Percentiles rank a stretch among this genome's conserved stretches.
Evolutionary conservation across 257 asterid genomes (phyloP).

Genomic region (Salvia splendens): DNA sequence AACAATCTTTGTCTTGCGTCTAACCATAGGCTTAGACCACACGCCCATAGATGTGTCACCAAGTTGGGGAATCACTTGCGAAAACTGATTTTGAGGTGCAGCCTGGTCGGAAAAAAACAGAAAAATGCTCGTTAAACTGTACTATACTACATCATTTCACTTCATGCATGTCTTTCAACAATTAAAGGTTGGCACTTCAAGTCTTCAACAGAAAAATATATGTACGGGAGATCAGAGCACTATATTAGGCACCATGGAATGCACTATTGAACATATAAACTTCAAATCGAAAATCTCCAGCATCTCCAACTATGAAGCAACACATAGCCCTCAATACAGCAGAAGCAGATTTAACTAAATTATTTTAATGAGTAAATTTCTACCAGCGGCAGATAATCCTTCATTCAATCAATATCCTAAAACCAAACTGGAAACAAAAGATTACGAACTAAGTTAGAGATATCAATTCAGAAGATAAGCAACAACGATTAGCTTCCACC

Average conservation of each 20-base stretch:
- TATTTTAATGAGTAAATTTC: neutral
- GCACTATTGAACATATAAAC: too few species aligned
- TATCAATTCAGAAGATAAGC: neutral
- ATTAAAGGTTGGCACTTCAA: too few species aligned
- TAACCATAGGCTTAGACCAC: slow-evolving; percentile 75
- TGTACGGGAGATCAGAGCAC: too few species aligned
- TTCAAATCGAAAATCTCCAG: too few species aligned
- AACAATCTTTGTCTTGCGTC: slow-evolving; percentile 84
- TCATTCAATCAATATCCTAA: neutral
- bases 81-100: slow-evolving; percentile 43
- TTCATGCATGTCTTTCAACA: too few species aligned
- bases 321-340: neutral
- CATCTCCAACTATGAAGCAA: neutral
- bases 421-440: slow-evolving; percentile 4
- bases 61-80: slow-evolving; percentile 53
- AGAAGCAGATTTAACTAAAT: neutral
- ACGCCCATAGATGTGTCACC: slow-evolving; percentile 54
- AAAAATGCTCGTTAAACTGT: too few species aligned
- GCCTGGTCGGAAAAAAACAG: slow-evolving; percentile 34
- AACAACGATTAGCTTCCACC: slow-evolving; percentile 15
- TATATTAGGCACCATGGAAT: too few species aligned
- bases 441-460: neutral
- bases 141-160: too few species aligned
- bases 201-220: too few species aligned
- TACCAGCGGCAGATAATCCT: neutral